Base-by-base conservation (phyloP, 129 eudicot species). In the Apium graveolens region DNA sequence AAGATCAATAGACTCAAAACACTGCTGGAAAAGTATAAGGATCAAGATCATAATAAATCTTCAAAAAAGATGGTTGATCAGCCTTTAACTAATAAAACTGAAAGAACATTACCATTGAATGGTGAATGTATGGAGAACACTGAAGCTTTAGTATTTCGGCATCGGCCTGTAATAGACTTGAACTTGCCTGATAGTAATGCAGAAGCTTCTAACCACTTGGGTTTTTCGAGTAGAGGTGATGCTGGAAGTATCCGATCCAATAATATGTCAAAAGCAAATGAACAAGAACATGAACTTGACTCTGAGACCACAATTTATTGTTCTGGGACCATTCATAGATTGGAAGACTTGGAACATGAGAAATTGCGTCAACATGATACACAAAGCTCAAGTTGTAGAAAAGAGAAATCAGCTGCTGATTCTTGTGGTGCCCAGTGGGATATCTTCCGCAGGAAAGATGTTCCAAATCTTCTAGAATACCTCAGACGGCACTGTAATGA, bases 341-440 rank as follows among this genome's bases (percentile, higher is more conserved):
- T 82, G 71, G 86, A 82, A 66, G 95, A 95, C 39, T 78, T 90
- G 21, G 89, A 85, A 65, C 88, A 87, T 82, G 88, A 86, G 65
- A 80, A 81, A 79, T 45, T 82, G n/a, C 82, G 74, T 55, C 76
- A 62, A 21, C 91, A 90, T 72, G 86, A 84, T 73, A 69, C 65
- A 60, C 89, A 80, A 81, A 83, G 83, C 80, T 84, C 90, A 21
- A 79, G 71, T 78, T 80, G 78, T 69, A 48, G 71, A 20, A 81
- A 78, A 68, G 86, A 82, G 82, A 83, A 84, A 81, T 70, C 65
- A 38, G 78, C 74, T 0, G 81, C 78, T 75, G 84, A 84, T 83
- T 68, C 80, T 80, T 80, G 87, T 84, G 98, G 97, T 46, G 97
- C 96, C 76, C 89, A 83, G 73, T 95, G 98, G 98, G 98, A 95